phyloP scores from a whole-genome alignment of 805 yeast species.

The Hanseniaspora valbyensis region DNA sequence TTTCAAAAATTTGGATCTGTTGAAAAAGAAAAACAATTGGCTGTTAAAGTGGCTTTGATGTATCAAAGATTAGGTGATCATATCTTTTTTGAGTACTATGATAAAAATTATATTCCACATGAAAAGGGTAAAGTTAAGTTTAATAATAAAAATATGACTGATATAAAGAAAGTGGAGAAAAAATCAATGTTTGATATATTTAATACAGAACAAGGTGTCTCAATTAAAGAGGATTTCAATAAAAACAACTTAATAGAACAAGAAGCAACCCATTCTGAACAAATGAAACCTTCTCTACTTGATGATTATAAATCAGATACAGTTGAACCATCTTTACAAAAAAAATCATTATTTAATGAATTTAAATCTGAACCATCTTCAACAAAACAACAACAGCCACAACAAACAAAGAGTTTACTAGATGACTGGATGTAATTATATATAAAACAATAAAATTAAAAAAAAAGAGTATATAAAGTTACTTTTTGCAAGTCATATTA shows the following conservation, averaged over 20 bases:
- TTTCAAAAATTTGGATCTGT: conserved; percentile 1
- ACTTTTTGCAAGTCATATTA: too few relatives aligned
- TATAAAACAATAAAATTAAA: neutral
- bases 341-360: neutral
- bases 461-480: neutral
- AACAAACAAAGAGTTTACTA: conserved; percentile 25
- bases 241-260: too few relatives aligned
- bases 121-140: neutral
- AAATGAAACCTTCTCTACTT: neutral
- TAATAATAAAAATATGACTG: neutral
- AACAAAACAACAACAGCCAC: conserved; percentile 1
- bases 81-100: neutral
- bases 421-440: conserved; percentile 27
- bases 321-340: neutral
- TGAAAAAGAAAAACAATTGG: neutral
- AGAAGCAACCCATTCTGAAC: neutral
- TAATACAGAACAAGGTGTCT: neutral
- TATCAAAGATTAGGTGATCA: neutral
- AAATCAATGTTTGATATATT: neutral
- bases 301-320: neutral
- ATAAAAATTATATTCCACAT: neutral
- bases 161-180: neutral
- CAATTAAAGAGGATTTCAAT: neutral
- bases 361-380: neutral
- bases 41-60: neutral